These are phyloP conservation scores for Manihot esculenta DNA, from an alignment of 441 rosid genomes.

Conservation along the genomic window DNA sequence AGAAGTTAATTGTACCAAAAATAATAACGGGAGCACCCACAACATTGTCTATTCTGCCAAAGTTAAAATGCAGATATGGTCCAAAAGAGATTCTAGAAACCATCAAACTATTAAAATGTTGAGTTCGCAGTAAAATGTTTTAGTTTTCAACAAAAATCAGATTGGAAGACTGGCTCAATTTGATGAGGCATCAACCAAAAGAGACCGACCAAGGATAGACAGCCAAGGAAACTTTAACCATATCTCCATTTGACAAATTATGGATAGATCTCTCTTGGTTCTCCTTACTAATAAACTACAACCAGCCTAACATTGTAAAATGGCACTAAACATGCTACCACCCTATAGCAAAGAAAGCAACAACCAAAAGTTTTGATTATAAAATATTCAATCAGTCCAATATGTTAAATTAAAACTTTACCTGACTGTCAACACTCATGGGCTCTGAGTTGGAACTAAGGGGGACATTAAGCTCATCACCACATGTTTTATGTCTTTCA, in stretches of 20 bases:
- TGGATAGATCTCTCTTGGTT: not conserved
- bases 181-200: not conserved
- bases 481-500: conserved; percentile 53
- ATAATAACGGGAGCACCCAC: no score
- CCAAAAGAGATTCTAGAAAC: not conserved
- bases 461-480: conserved; percentile 57
- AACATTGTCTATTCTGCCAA: no score
- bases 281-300: not conserved
- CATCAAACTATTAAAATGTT: not conserved
- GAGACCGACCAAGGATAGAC: not conserved
- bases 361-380: not conserved
- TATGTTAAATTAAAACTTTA: conserved; percentile 15
- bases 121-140: not conserved
- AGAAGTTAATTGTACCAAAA: no score
- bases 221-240: not conserved
- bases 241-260: not conserved
- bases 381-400: not conserved
- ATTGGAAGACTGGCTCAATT: not conserved
- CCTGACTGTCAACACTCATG: conserved; percentile 53
- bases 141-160: not conserved
- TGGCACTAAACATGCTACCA: not conserved
- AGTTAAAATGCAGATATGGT: no score
- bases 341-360: not conserved
- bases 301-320: conserved; percentile 1
- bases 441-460: conserved; percentile 38